These are phyloP conservation scores for Sonneratia caseolaris DNA, from an alignment of 345 rosid species.

Conservation along the genomic window DNA sequence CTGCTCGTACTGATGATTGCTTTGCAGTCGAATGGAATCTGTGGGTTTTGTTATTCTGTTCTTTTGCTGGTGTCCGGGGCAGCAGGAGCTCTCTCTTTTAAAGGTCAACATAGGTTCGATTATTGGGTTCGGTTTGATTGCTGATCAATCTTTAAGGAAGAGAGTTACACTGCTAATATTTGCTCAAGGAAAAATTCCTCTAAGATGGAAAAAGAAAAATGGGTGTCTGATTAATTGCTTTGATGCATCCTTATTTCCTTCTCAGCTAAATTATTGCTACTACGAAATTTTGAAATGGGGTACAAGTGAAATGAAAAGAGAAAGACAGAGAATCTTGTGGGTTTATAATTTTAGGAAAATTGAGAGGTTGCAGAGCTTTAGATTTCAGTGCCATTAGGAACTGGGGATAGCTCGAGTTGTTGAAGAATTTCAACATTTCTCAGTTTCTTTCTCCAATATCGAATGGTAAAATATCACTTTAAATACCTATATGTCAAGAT, in stretches of 20 bases:
- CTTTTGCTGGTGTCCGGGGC: background rate
- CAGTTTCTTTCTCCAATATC: background rate
- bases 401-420: background rate
- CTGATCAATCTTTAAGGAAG: background rate
- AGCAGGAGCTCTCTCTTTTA: background rate
- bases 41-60: background rate
- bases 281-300: background rate
- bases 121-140: background rate
- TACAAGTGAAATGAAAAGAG: background rate
- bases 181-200: background rate
- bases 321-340: background rate
- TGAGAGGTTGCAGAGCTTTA: background rate
- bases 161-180: background rate
- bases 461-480: background rate
- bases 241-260: background rate
- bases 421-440: background rate
- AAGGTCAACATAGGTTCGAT: background rate
- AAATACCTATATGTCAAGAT: background rate
- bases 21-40: background rate
- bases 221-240: background rate
- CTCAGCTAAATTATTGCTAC: background rate
- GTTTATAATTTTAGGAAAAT: background rate
- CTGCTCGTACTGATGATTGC: background rate
- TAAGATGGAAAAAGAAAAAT: background rate
- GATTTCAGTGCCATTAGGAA: too few species aligned